These are phyloP conservation scores for Monilinia laxa DNA, from an alignment of 2,329 filamentous ascomycete species.

Conservation along the genomic window DNA sequence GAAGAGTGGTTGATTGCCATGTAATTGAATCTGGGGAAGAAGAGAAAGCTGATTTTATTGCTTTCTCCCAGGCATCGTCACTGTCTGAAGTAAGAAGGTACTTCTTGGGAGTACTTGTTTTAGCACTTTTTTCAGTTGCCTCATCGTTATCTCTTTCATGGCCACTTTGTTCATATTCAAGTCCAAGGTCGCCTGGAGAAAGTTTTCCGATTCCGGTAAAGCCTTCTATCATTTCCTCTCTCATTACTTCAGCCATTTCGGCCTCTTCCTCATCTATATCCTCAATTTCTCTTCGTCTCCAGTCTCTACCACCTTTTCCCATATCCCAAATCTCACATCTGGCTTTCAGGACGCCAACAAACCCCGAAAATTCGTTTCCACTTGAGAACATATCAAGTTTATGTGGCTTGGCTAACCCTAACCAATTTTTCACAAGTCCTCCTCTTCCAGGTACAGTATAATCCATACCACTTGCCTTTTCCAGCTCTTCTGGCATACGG, in stretches of 20 bases:
- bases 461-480: conserved; percentile 70
- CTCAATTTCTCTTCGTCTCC: conserved; percentile 57
- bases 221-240: conserved; percentile 36
- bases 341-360: conserved; percentile 73
- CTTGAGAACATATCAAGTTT: conserved; percentile 47
- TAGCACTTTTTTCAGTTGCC: conserved; percentile 21
- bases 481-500: conserved; percentile 78
- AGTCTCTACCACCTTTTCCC: conserved; percentile 67
- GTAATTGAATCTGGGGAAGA: conserved; percentile 35
- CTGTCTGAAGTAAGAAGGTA: conserved; percentile 34
- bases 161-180: conserved; percentile 18
- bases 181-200: conserved; percentile 19
- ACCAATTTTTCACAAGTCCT: conserved; percentile 51
- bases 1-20: conserved; percentile 49
- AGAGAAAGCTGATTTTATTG: conserved; percentile 31
- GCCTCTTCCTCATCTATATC: conserved; percentile 35
- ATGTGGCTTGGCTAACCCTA: conserved; percentile 45
- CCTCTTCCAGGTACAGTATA: conserved; percentile 56
- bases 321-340: conserved; percentile 84
- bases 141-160: conserved; percentile 11
- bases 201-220: conserved; percentile 27
- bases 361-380: conserved; percentile 71
- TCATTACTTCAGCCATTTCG: conserved; percentile 40
- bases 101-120: conserved; percentile 32
- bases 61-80: conserved; percentile 33